Base-by-base conservation (phyloP, 2,329 filamentous ascomycete species). In the Cordyceps farinosa region DNA sequence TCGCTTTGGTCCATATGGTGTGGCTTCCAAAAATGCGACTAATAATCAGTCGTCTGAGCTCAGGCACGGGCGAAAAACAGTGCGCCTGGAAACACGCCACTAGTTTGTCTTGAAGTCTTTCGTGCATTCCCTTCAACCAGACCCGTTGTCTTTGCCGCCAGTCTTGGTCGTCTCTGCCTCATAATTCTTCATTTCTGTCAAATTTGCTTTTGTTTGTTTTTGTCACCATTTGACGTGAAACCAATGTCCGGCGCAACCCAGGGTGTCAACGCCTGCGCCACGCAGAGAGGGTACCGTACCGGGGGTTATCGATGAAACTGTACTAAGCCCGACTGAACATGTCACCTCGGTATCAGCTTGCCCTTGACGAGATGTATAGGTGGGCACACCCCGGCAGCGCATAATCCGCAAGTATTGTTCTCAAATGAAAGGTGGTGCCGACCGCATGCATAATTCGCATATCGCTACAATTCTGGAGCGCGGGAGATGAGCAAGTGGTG, bases 271-370 rank as follows among this genome's bases (percentile, higher is more conserved):
- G 45, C 11, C 56, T 40, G 45, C 56, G 56, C 56, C 45, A 42
- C 45, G 32, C 22, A 30, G 45, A 30, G 22, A 11, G 36, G 36
- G 7, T 17, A 36, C 29, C 8, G n/a, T 47, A 22, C 34, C 40
- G 56, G 56, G 56, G 34, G 9, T 4, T 42, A 38, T 27, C 11
- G 53, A 50, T 59, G 56, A 59, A 59, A 59, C 56, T 51, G 44
- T 13, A 22, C 56, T 5, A 51, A 32, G 22, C 30, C 44, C 38
- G 42, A 17, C 56, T n/a, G 32, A 22, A 27, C 32, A 59, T 59
- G 27, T 51, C 45, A 40, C 56, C 36, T 42, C 45, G 36, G 34
- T 42, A 42, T 59, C 34, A 58, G 55, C 44, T 55, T 22, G 6
- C 30, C 17, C 17, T 57, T 15, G 40, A 36, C 32, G 30, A 48